Evolutionary conservation across 495 filamentous ascomycete genomes (phyloP), one percentile per base, ranked within the genome.

Genomic region (Pyrenula aspistea): DNA sequence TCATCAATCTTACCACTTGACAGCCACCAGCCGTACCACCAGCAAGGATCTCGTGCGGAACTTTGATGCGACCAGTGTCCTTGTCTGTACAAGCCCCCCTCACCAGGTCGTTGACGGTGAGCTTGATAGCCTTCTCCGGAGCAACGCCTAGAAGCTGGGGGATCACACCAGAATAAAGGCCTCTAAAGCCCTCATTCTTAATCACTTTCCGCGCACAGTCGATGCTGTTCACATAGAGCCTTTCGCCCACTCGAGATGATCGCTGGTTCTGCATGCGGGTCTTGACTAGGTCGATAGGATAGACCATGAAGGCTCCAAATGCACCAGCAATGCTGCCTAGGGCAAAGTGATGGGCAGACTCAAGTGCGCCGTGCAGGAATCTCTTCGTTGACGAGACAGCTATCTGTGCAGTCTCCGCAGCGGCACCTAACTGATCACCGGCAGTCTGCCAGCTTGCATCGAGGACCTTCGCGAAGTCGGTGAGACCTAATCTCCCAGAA

Each of bases 261-360:
- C 93, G 81, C 73, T 98, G 93, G 72, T 97, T 98, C 69, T 98
- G 93, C 91, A 98, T 91, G 31, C 93, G 83, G 10, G 93, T 98
- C 81, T 98, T 98, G 60, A 98, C 93, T 51, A 98, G 75, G 72
- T 98, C 93, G 68, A 98, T 97, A 23, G 93, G 93, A 69, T 98
- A 98, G 48, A 98, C 93, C 85, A 97, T 94, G 68, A 97, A 96
- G 12, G 93, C 93, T 64, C 93, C 93, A 63, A 97, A 98, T 21
- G 93, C 93, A 67, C 93, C 93, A 11, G 94, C 93, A 60, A 93
- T 62, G 69, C 86, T 88, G 42, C 93, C 93, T 1, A 98, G 80
- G 0, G 76, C 81, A 63, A 98, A 98, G 69, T 91, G 90, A 65
- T 95, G 92, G 2, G 77, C 87, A 1, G 90, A 94, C 64, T 93